Conservation (phyloP, 2,329 filamentous ascomycete genomes). For the Bimuria novae-zelandiae region DNA sequence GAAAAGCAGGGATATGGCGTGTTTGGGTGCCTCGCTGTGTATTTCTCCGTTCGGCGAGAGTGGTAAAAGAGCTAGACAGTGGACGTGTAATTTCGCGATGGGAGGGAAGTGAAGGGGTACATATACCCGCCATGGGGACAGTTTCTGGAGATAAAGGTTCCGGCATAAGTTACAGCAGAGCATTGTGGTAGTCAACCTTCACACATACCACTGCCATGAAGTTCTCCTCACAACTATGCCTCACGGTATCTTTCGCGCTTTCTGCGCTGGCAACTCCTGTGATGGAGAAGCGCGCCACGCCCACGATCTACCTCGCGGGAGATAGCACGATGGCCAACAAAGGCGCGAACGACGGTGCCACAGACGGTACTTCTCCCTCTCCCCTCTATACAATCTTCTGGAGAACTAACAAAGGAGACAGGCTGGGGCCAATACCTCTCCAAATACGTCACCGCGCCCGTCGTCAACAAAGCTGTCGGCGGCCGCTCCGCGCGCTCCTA, state of each 20-base stretch:
- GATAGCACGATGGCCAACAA: conserved; percentile 64
- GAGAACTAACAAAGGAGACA: conserved; percentile 16
- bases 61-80: no score
- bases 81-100: no score
- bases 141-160: no score
- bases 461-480: conserved; percentile 69
- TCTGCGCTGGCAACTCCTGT: neutral
- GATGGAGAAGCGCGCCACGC: conserved; percentile 20
- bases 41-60: no score
- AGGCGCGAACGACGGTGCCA: conserved; percentile 35
- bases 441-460: conserved; percentile 55
- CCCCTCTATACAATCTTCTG: no score
- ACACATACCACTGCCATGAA: neutral
- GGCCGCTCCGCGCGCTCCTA: conserved; percentile 70
- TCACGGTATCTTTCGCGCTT: neutral
- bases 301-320: conserved; percentile 61
- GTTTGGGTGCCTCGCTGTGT: no score
- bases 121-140: no score
- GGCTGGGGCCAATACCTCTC: conserved; percentile 68
- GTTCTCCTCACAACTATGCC: neutral
- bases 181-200: no score
- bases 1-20: no score
- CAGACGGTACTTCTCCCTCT: conserved; percentile 34
- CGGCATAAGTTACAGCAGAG: no score
- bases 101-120: no score